A percentile compares a stretch with the other conserved stretches of the same genome.
These are phyloP conservation scores for Salicornia ramosissima DNA, from an alignment of 148 eudicot genomes.

Conservation along the genomic window DNA sequence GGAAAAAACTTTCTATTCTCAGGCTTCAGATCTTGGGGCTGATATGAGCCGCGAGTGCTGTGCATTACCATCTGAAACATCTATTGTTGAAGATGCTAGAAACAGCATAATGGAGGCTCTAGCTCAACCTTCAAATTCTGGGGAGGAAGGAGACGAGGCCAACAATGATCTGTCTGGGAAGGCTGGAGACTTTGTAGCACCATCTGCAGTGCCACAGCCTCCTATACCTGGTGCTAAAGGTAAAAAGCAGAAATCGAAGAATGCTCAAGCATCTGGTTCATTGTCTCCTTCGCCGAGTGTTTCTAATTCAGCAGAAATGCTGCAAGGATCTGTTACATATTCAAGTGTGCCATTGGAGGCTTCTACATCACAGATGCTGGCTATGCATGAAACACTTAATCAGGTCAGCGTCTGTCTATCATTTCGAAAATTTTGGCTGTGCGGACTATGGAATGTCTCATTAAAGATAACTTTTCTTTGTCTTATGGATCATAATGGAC, in stretches of 20 bases:
- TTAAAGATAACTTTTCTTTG: neutral
- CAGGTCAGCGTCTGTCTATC: slow-evolving; percentile 46
- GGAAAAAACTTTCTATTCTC: slow-evolving; percentile 74
- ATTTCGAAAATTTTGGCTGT: neutral
- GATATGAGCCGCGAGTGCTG: slow-evolving; percentile 63
- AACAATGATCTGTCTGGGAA: slow-evolving; percentile 38
- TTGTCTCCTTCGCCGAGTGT: slow-evolving; percentile 51
- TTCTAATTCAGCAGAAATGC: slow-evolving; percentile 50
- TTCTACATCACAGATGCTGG: slow-evolving; percentile 38
- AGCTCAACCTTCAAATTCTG: slow-evolving; percentile 48
- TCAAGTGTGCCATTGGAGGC: slow-evolving; percentile 38
- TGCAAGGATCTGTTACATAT: slow-evolving; percentile 45
- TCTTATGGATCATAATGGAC: neutral
- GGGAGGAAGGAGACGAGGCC: slow-evolving; percentile 45
- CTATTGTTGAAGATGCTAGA: slow-evolving; percentile 52
- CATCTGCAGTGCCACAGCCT: slow-evolving; percentile 39
- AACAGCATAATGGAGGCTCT: slow-evolving; percentile 44
- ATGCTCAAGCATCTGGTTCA: slow-evolving; percentile 56
- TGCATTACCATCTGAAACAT: slow-evolving; percentile 48
- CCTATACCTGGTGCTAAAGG: slow-evolving; percentile 44
- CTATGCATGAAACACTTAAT: slow-evolving; percentile 57
- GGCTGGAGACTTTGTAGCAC: slow-evolving; percentile 29
- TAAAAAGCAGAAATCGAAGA: slow-evolving; percentile 68
- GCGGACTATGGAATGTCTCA: neutral
- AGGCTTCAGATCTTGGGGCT: slow-evolving; percentile 83